These are phyloP conservation scores for Tulasnella sp. DNA, from an alignment of 768 basidiomycete genomes.

Conservation along the genomic window DNA sequence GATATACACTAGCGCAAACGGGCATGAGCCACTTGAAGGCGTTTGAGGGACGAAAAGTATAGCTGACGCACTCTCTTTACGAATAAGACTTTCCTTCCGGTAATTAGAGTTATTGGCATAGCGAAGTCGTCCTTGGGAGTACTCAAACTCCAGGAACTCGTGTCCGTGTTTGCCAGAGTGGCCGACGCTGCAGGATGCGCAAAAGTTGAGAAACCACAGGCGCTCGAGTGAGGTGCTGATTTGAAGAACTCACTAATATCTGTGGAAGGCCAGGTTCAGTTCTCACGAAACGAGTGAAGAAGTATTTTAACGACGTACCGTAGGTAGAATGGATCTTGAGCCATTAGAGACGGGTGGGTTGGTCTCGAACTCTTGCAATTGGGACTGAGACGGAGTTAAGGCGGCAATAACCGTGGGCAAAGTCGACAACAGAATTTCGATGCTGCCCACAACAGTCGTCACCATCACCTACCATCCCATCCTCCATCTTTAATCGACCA, in stretches of 20 bases:
- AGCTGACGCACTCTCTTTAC: constrained; percentile 86
- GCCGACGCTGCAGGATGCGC: constrained; percentile 64
- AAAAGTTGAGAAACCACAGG: constrained; percentile 6
- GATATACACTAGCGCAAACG: constrained; percentile 74
- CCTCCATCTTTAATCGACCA: background rate
- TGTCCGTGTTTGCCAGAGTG: constrained; percentile 98
- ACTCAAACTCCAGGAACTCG: constrained; percentile 98
- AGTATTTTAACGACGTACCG: constrained; percentile 46
- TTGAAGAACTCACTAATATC: constrained; percentile 50
- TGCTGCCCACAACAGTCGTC: constrained; percentile 6
- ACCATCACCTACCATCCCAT: background rate
- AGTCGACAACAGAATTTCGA: constrained; percentile 14
- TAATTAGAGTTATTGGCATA: constrained; percentile 99
- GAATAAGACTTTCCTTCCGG: constrained; percentile 92
- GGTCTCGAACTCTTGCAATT: constrained; percentile 40
- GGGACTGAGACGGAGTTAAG: background rate
- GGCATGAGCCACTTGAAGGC: background rate
- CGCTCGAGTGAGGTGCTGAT: background rate
- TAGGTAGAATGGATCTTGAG: constrained; percentile 77
- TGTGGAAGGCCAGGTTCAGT: constrained; percentile 35
- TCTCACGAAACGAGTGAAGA: constrained; percentile 31
- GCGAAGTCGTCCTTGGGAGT: constrained; percentile 90
- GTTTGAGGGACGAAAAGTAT: background rate
- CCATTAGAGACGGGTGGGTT: constrained; percentile 38
- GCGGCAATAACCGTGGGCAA: constrained; percentile 5